Conservation (phyloP, 805 yeast genomes). For the Metahyphopichia silvanorum region DNA sequence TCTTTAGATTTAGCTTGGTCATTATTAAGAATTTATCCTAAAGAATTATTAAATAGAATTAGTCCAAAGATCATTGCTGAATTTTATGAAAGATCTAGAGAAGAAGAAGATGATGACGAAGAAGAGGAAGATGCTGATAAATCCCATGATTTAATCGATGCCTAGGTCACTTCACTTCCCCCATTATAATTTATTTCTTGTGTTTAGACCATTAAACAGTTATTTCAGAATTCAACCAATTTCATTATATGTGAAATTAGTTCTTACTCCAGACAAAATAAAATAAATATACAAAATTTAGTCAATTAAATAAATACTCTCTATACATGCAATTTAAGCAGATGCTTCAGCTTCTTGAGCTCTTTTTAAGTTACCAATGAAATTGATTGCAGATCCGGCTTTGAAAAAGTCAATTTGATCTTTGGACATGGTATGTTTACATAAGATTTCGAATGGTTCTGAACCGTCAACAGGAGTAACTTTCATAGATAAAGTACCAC, state of each 20-base stretch:
- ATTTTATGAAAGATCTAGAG: constrained; percentile 88
- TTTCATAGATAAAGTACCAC: constrained; percentile 69
- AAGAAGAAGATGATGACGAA: constrained; percentile 54
- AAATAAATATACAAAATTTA: too few relatives aligned
- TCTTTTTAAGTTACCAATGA: constrained; percentile 58
- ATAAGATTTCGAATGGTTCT: constrained; percentile 55
- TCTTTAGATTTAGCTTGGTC: constrained; percentile 98
- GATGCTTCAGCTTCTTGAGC: constrained; percentile 5
- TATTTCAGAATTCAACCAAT: too few relatives aligned
- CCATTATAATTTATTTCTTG: constrained; percentile 1
- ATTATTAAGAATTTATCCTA: constrained; percentile 95
- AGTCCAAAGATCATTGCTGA: constrained; percentile 95
- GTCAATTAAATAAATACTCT: too few relatives aligned
- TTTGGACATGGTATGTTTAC: constrained; percentile 94
- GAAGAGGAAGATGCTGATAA: constrained; percentile 33
- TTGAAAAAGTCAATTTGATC: constrained; percentile 95
- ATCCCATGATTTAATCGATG: constrained; percentile 42
- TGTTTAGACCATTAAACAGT: too few relatives aligned
- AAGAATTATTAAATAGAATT: constrained; percentile 97
- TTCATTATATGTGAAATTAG: too few relatives aligned
- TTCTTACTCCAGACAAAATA: too few relatives aligned
- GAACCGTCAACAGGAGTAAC: constrained; percentile 77
- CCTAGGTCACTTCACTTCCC: constrained; percentile 15
- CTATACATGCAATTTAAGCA: constrained; percentile 1
- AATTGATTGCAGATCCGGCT: constrained; percentile 96